Conservation (phyloP, 192 early-diverging fungal species). For the Glomus cerebriforme region DNA sequence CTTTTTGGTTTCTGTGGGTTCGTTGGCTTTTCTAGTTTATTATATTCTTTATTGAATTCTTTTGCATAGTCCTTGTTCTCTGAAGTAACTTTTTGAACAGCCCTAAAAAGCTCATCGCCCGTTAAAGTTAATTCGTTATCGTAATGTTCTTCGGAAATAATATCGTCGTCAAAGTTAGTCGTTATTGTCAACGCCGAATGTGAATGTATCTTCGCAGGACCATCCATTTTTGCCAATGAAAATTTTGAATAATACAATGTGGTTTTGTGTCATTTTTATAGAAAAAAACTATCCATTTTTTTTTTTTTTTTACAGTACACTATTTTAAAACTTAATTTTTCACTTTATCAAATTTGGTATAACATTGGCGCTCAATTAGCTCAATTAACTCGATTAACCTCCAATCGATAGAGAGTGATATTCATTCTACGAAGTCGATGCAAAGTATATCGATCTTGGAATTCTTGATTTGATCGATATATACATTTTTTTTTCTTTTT, state of each 20-base stretch:
- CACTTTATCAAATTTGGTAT: no score
- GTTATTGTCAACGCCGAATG: background rate
- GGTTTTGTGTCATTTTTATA: background rate
- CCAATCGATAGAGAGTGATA: no score
- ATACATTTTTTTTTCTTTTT: no score
- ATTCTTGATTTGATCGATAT: no score
- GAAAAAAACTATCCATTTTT: no score
- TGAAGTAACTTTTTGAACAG: background rate
- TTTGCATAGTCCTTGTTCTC: background rate
- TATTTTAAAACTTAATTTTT: no score
- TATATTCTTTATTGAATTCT: background rate
- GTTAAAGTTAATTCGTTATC: slow-evolving; percentile 20
- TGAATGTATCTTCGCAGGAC: background rate
- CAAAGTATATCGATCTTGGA: no score
- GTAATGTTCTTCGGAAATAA: background rate
- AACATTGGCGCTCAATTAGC: no score
- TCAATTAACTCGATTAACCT: no score
- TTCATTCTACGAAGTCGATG: no score
- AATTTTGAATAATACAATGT: background rate
- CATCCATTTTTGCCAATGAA: background rate
- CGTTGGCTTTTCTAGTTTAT: background rate
- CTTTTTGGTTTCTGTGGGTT: background rate
- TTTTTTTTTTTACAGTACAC: no score
- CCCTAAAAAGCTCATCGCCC: background rate
- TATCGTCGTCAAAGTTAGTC: background rate